These are phyloP conservation scores for Penicillium waksmanii DNA, from an alignment of 495 filamentous ascomycete genomes.

Conservation along the genomic window DNA sequence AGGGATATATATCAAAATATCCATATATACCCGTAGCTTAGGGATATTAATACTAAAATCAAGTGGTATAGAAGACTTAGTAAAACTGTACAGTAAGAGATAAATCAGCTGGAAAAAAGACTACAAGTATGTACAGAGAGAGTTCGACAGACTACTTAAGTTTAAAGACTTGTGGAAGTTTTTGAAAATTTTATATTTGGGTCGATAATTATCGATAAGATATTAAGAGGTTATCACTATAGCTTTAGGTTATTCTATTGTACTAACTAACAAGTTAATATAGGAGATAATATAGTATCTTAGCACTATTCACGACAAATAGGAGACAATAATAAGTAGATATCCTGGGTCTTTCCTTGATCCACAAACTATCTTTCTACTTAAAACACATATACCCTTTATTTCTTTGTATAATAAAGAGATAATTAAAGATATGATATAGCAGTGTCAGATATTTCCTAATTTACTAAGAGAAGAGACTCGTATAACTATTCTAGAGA, in stretches of 20 bases:
- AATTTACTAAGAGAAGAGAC: neutral
- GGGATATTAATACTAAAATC: slow-evolving; percentile 12
- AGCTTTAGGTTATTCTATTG: neutral
- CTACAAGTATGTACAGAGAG: neutral
- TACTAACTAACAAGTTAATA: neutral
- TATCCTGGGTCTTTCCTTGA: neutral
- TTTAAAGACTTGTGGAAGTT: neutral
- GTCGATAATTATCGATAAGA: neutral
- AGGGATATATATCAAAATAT: slow-evolving; percentile 18
- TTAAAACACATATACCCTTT: neutral
- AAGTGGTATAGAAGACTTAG: slow-evolving; percentile 16
- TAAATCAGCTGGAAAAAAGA: slow-evolving; percentile 10
- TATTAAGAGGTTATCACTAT: neutral
- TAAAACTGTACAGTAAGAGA: slow-evolving; percentile 4
- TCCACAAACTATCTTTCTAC: neutral
- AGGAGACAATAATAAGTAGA: neutral
- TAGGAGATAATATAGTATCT: neutral
- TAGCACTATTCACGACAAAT: neutral
- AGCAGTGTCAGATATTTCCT: neutral
- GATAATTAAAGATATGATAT: neutral
- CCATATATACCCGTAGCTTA: slow-evolving; percentile 10
- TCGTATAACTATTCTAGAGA: slow-evolving; percentile 4
- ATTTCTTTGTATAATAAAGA: neutral
- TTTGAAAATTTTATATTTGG: neutral
- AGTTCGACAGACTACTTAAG: neutral